Percentiles rank a stretch among this genome's conserved stretches.
Conservation (phyloP, 1,284 basidiomycete genomes). For the Irpex rosettiformis region DNA sequence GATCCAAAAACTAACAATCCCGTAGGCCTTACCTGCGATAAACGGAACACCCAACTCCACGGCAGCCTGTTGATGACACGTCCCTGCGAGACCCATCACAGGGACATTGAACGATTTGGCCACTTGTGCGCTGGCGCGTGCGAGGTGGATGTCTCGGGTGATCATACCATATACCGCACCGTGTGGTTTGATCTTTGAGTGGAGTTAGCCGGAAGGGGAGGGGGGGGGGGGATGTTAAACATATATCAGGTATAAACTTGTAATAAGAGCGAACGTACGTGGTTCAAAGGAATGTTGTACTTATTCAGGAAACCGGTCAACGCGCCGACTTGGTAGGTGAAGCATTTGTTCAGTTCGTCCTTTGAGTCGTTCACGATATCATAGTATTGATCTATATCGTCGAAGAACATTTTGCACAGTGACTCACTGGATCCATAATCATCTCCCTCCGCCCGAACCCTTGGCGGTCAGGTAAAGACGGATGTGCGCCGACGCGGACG, state of each 20-base stretch:
- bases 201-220: no score
- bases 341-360: constrained; percentile 56
- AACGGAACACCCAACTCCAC: constrained; percentile 50
- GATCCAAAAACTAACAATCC: background rate
- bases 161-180: constrained; percentile 57
- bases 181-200: constrained; percentile 44
- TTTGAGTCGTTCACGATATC: constrained; percentile 19
- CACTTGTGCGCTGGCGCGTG: constrained; percentile 47
- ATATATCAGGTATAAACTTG: no score
- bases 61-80: constrained; percentile 52
- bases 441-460: constrained; percentile 65
- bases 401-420: no score
- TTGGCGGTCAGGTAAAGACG: constrained; percentile 58
- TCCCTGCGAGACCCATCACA: constrained; percentile 59
- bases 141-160: constrained; percentile 47
- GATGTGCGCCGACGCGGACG: constrained; percentile 57
- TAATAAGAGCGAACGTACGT: constrained; percentile 34
- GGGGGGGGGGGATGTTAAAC: no score
- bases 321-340: constrained; percentile 62
- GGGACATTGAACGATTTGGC: constrained; percentile 49
- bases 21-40: constrained; percentile 45
- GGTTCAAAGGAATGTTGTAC: constrained; percentile 46
- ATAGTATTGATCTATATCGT: no score
- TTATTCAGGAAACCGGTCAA: constrained; percentile 51
- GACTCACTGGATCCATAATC: constrained; percentile 49